These are phyloP conservation scores for Pisolithus thermaeus DNA, from an alignment of 1,284 basidiomycete species.

Conservation along the genomic window DNA sequence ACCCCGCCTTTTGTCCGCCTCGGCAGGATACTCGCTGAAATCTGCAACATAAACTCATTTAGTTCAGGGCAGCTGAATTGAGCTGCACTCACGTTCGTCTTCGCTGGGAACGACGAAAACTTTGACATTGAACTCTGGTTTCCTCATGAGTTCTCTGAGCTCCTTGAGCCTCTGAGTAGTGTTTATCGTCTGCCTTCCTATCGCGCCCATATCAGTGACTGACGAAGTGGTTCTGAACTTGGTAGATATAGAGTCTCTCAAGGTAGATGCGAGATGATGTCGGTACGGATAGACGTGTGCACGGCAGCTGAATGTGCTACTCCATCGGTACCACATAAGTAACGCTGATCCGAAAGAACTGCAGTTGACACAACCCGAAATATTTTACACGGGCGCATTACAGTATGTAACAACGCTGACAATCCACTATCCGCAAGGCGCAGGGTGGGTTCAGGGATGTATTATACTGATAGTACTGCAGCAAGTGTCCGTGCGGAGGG, in stretches of 20 bases:
- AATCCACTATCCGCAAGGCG: background rate
- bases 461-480: conserved; percentile 1
- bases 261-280: conserved; percentile 16
- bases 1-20: conserved; percentile 77
- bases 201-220: conserved; percentile 22
- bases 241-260: background rate
- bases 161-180: conserved; percentile 56
- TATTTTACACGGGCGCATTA: background rate
- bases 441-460: background rate
- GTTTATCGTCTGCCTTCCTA: conserved; percentile 47
- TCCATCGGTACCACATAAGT: conserved; percentile 20
- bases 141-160: conserved; percentile 64
- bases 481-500: conserved; percentile 18
- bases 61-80: background rate
- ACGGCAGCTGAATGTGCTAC: conserved; percentile 6
- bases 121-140: conserved; percentile 51
- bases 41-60: conserved; percentile 43
- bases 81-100: conserved; percentile 68
- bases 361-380: too few relatives aligned
- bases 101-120: conserved; percentile 81
- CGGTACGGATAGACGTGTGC: conserved; percentile 15
- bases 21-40: conserved; percentile 85
- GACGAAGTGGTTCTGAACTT: conserved; percentile 11
- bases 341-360: too few relatives aligned
- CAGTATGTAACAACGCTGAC: background rate